phyloP scores from a whole-genome alignment of 2,329 filamentous ascomycete genomes.

The Stemphylium beticola region DNA sequence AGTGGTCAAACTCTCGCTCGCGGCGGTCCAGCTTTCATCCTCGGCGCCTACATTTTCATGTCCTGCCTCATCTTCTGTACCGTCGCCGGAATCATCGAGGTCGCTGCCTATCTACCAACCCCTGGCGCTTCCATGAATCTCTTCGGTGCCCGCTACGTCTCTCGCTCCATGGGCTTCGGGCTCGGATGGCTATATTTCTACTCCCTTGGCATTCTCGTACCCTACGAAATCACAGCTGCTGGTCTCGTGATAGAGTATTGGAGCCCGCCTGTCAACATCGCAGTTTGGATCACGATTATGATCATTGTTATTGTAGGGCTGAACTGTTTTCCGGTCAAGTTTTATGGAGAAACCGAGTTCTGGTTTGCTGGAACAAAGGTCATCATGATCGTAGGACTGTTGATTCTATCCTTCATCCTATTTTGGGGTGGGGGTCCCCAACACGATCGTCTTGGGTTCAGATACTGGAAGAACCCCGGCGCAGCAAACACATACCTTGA shows the following conservation, averaged over 20 bases:
- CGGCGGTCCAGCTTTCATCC: conserved; percentile 36
- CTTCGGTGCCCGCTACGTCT: conserved; percentile 55
- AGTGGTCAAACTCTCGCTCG: conserved; percentile 58
- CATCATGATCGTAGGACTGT: conserved; percentile 52
- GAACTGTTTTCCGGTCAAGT: conserved; percentile 46
- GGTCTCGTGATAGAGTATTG: conserved; percentile 48
- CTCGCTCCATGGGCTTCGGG: conserved; percentile 66
- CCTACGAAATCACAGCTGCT: conserved; percentile 46
- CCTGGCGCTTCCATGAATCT: conserved; percentile 60
- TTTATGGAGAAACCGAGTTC: conserved; percentile 48
- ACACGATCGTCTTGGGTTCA: conserved; percentile 60
- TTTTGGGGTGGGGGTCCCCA: conserved; percentile 64
- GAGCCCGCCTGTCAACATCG: conserved; percentile 41
- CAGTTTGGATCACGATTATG: conserved; percentile 48
- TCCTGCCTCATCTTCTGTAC: conserved; percentile 36
- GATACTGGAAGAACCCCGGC: conserved; percentile 63
- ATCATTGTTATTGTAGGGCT: conserved; percentile 44
- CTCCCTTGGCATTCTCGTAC: conserved; percentile 39
- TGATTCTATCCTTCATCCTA: conserved; percentile 61
- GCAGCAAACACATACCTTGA: conserved; percentile 59
- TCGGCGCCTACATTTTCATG: conserved; percentile 42
- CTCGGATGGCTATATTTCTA: conserved; percentile 41
- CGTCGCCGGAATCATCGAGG: conserved; percentile 49
- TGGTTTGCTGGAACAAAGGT: conserved; percentile 44
- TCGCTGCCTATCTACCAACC: conserved; percentile 65